A percentile compares a stretch with the other conserved stretches of the same genome.
Conservation (phyloP, 495 filamentous ascomycete genomes). For the Niebla homalea region DNA sequence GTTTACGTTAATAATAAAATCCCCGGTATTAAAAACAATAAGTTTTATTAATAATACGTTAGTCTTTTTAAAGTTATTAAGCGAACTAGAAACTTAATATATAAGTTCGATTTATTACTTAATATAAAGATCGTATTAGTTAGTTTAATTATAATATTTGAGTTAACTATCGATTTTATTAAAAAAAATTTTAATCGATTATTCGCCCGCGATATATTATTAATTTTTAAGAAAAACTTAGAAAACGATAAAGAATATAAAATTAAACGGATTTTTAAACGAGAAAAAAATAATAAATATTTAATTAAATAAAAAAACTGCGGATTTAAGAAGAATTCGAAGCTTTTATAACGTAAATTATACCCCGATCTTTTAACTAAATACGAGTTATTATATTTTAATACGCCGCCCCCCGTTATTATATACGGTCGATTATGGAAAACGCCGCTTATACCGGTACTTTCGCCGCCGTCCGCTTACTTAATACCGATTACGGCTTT, state of each 20-base stretch:
- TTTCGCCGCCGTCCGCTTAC: too few relatives aligned
- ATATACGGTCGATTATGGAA: too few relatives aligned
- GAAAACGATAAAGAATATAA: neutral
- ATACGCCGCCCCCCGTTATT: too few relatives aligned
- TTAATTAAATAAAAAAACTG: neutral
- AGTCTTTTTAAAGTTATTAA: neutral
- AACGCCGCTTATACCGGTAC: too few relatives aligned
- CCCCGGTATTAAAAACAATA: neutral
- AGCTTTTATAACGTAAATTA: neutral
- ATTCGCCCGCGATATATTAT: neutral
- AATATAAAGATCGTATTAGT: neutral
- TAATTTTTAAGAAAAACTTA: neutral
- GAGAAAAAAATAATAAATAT: neutral
- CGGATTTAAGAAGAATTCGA: neutral
- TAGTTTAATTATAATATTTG: neutral
- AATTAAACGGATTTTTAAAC: neutral
- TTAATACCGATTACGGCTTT: too few relatives aligned
- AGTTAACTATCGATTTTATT: neutral
- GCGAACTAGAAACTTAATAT: too few relatives aligned
- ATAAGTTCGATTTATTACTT: neutral
- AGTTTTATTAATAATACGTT: neutral
- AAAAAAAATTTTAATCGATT: neutral
- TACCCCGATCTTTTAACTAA: too few relatives aligned
- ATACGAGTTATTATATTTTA: too few relatives aligned
- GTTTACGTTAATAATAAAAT: neutral